phyloP scores from a whole-genome alignment of 2,329 filamentous ascomycete species.

The Sporothrix brunneoviolacea region DNA sequence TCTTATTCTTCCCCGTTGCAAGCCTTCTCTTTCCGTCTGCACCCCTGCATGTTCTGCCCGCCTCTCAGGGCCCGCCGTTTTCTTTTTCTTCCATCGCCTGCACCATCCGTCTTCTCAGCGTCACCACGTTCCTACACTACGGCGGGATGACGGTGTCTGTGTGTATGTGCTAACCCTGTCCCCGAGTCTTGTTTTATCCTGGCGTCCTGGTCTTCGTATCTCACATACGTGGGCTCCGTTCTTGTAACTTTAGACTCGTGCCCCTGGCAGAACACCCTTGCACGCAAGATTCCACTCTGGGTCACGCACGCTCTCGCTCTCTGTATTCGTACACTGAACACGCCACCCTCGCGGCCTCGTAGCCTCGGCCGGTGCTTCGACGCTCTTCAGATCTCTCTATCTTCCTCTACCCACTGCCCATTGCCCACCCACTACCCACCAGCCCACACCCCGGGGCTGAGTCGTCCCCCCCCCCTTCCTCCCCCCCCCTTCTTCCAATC shows the following conservation, averaged over 20 bases:
- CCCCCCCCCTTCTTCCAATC: too few species aligned
- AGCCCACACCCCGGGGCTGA: constrained; percentile 24
- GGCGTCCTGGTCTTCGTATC: too few species aligned
- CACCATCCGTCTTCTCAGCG: background rate
- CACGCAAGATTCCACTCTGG: background rate
- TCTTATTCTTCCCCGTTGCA: background rate
- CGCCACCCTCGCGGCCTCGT: background rate
- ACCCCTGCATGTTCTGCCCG: background rate
- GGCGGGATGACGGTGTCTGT: constrained; percentile 17
- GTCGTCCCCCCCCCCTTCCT: constrained; percentile 26
- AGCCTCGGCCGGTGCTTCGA: background rate
- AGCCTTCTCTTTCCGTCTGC: background rate
- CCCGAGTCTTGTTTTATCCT: constrained; percentile 22
- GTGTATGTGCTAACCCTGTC: constrained; percentile 20
- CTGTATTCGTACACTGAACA: too few species aligned
- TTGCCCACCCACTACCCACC: constrained; percentile 33
- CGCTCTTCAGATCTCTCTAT: background rate
- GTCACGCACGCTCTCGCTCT: background rate
- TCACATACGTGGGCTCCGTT: too few species aligned
- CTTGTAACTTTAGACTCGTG: too few species aligned
- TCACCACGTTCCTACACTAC: background rate
- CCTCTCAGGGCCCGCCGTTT: too few species aligned
- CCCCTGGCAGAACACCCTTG: too few species aligned
- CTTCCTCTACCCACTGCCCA: constrained; percentile 25
- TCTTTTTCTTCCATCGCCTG: background rate